phyloP scores from a whole-genome alignment of 225 moss, liverwort and hornwort genomes.

The Physcomitrellopsis africana region DNA sequence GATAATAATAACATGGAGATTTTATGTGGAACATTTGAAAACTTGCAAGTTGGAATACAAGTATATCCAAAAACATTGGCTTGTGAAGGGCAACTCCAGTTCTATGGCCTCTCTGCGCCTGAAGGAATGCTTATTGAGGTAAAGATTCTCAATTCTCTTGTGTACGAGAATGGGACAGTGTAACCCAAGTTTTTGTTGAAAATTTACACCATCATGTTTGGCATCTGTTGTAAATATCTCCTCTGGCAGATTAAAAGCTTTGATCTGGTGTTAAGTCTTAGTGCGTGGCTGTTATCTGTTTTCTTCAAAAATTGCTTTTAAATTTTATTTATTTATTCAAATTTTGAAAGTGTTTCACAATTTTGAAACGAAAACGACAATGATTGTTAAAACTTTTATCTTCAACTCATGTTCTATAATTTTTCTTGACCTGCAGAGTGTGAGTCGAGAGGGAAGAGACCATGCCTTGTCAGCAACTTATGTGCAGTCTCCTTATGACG shows the following conservation, averaged over 20 bases:
- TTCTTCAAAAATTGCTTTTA: slow-evolving; percentile 1
- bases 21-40: slow-evolving; percentile 90
- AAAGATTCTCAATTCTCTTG: slow-evolving; percentile 16
- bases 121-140: slow-evolving; percentile 97
- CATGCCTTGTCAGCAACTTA: slow-evolving; percentile 86
- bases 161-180: slow-evolving; percentile 2
- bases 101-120: slow-evolving; percentile 96
- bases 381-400: not conserved
- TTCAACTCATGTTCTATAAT: slow-evolving; percentile 16
- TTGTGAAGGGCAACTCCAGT: slow-evolving; percentile 89
- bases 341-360: too few relatives aligned
- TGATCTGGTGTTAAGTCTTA: slow-evolving; percentile 15
- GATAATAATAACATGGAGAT: slow-evolving; percentile 80
- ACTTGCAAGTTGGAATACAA: slow-evolving; percentile 74
- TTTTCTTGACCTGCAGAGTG: slow-evolving; percentile 70
- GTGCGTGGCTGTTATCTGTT: not conserved
- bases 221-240: slow-evolving; percentile 15
- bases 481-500: slow-evolving; percentile 81
- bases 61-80: slow-evolving; percentile 91
- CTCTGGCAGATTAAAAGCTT: slow-evolving; percentile 10
- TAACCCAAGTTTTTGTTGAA: slow-evolving; percentile 3
- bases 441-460: slow-evolving; percentile 93
- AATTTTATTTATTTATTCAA: not conserved
- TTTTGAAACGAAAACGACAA: not conserved
- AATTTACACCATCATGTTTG: not conserved